Evolutionary conservation across 345 rosid species (phyloP).

Genomic region (Aurinia saxatilis): DNA sequence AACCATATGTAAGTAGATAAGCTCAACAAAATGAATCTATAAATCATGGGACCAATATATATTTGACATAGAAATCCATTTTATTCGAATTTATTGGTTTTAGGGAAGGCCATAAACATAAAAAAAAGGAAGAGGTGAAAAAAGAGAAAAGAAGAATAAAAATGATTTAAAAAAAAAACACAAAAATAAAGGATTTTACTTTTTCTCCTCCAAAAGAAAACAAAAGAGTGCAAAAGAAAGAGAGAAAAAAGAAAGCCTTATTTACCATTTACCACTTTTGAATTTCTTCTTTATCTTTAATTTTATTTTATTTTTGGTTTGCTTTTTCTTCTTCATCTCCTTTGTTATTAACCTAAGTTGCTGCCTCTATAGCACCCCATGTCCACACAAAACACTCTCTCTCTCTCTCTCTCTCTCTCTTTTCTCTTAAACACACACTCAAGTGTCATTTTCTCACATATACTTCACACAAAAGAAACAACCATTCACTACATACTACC

Average conservation of each 20-base stretch:
- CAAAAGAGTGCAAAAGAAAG: constrained; percentile 24
- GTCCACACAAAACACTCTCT: constrained; percentile 50
- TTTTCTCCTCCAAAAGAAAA: constrained; percentile 30
- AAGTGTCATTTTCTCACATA: constrained; percentile 39
- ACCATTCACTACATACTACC: constrained; percentile 36
- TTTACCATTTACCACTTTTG: constrained; percentile 30
- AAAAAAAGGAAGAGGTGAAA: not conserved
- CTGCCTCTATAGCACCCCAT: constrained; percentile 39
- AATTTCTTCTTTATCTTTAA: not conserved
- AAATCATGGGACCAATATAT: not conserved
- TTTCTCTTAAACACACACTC: constrained; percentile 33
- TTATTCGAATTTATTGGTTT: not conserved
- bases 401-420: constrained; percentile 20
- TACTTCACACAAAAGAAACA: constrained; percentile 36
- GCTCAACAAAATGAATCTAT: not conserved
- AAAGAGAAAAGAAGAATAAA: constrained; percentile 11
- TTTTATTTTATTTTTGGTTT: not conserved
- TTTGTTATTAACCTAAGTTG: constrained; percentile 33
- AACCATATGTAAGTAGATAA: not conserved
- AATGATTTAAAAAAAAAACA: not conserved
- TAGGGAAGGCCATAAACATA: too few species aligned
- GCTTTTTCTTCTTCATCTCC: constrained; percentile 19
- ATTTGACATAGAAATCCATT: not conserved
- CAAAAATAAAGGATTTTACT: constrained; percentile 24
- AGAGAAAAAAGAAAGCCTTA: constrained; percentile 37